Conservation (phyloP, 345 rosid genomes). For the Dovyalis caffra region DNA sequence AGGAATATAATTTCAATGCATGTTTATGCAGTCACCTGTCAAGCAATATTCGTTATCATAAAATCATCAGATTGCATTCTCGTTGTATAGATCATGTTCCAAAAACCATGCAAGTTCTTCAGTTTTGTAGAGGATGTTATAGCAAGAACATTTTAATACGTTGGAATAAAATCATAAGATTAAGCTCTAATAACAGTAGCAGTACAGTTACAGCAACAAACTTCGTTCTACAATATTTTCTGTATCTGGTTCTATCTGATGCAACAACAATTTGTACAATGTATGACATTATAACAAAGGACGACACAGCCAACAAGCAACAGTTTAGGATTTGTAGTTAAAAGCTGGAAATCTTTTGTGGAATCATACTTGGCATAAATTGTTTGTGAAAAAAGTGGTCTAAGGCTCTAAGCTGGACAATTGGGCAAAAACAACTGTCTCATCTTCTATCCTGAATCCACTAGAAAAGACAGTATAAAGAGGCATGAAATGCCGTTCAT, state of each 20-base stretch:
- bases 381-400: no score
- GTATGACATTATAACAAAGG: not conserved
- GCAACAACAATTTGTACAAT: not conserved
- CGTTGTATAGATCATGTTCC: not conserved
- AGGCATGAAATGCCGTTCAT: no score
- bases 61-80: no score
- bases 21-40: no score
- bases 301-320: not conserved
- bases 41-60: no score
- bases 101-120: not conserved
- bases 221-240: not conserved
- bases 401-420: no score
- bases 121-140: not conserved
- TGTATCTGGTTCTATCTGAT: not conserved
- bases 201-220: not conserved
- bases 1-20: not conserved
- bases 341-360: not conserved
- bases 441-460: no score
- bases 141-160: not conserved
- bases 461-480: no score
- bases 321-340: not conserved
- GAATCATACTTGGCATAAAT: not conserved
- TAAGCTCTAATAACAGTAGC: not conserved
- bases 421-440: no score
- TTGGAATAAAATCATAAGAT: no score